Evolutionary conservation across 148 eudicot species (phyloP).

Genomic region (Cornus florida): DNA sequence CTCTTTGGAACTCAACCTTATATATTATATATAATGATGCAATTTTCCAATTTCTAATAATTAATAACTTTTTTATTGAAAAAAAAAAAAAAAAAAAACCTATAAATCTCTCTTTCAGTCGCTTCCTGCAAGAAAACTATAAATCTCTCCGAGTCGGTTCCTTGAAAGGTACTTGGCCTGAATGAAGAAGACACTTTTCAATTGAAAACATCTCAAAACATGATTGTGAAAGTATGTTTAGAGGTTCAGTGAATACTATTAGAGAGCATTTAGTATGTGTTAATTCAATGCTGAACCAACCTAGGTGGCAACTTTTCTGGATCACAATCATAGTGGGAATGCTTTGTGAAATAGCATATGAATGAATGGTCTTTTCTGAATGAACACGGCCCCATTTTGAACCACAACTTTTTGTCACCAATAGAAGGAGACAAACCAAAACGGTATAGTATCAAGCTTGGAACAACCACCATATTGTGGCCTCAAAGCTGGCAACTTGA

Average conservation of each 20-base stretch:
- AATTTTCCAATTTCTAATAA: too few relatives aligned
- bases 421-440: background rate
- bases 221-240: background rate
- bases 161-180: background rate
- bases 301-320: background rate
- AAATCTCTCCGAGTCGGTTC: background rate
- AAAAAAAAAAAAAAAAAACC: too few relatives aligned
- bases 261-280: background rate
- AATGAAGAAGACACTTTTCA: too few relatives aligned
- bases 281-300: background rate
- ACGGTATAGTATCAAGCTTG: background rate
- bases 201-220: background rate
- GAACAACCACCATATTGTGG: background rate
- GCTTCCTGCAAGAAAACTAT: too few relatives aligned
- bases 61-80: too few relatives aligned
- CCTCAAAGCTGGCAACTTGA: background rate
- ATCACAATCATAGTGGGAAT: background rate
- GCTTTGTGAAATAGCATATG: background rate
- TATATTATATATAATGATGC: too few relatives aligned
- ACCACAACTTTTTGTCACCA: background rate
- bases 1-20: too few relatives aligned
- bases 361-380: background rate
- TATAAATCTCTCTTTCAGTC: too few relatives aligned
- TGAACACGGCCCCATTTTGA: background rate
- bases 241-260: too few relatives aligned